phyloP scores from a whole-genome alignment of 139 green algal species.

The Axilococcus clingmanii region DNA sequence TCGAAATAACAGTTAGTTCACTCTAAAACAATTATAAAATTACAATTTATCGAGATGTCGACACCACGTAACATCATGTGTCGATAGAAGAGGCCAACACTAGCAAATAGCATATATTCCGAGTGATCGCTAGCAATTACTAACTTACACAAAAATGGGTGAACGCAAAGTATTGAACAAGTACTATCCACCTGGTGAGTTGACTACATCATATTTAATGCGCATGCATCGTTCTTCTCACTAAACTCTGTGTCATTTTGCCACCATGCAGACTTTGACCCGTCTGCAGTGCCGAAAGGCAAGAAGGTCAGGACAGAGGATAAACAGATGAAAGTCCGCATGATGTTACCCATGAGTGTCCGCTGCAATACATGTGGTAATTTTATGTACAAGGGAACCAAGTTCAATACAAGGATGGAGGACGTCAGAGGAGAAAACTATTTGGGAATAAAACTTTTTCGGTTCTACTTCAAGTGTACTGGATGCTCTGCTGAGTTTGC shows the following conservation, averaged over 20 bases:
- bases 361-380: slow-evolving; percentile 90
- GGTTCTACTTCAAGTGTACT: slow-evolving; percentile 95
- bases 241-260: too few relatives aligned
- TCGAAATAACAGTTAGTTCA: too few relatives aligned
- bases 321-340: slow-evolving; percentile 90
- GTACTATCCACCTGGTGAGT: slow-evolving; percentile 43
- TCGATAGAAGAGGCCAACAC: too few relatives aligned
- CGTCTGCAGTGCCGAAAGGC: slow-evolving; percentile 65
- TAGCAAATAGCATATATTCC: too few relatives aligned
- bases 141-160: neutral
- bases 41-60: too few relatives aligned
- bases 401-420: slow-evolving; percentile 98
- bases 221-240: neutral
- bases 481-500: slow-evolving; percentile 86
- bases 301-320: slow-evolving; percentile 52
- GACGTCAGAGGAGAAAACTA: slow-evolving; percentile 86
- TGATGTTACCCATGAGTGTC: slow-evolving; percentile 97
- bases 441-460: slow-evolving; percentile 78
- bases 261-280: slow-evolving; percentile 93
- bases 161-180: slow-evolving; percentile 47
- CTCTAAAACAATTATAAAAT: too few relatives aligned
- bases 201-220: too few relatives aligned
- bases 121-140: neutral
- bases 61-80: too few relatives aligned
- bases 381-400: slow-evolving; percentile 99